These are phyloP conservation scores for Picochlorum costavermella DNA, from an alignment of 139 green algal species.

Conservation along the genomic window DNA sequence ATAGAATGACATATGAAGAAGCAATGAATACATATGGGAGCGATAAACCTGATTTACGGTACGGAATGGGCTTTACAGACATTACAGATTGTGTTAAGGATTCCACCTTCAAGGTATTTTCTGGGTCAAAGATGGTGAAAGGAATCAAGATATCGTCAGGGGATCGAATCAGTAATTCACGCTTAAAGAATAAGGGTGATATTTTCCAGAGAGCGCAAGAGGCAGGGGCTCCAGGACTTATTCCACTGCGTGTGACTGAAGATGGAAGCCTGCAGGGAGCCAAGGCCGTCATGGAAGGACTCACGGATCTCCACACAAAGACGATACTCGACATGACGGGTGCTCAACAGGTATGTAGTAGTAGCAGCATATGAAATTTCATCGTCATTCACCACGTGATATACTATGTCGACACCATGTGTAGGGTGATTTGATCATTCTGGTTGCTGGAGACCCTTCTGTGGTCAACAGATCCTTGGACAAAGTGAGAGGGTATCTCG, in stretches of 20 bases:
- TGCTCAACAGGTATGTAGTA: neutral
- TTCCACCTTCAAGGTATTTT: conserved; percentile 82
- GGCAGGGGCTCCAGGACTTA: conserved; percentile 45
- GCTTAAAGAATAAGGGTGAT: conserved; percentile 80
- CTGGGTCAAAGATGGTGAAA: conserved; percentile 69
- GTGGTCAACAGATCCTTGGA: conserved; percentile 72
- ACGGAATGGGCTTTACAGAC: conserved; percentile 66
- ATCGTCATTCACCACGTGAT: too few species aligned
- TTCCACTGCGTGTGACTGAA: conserved; percentile 59
- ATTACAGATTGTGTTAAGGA: conserved; percentile 51
- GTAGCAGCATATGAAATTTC: too few species aligned
- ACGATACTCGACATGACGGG: conserved; percentile 27
- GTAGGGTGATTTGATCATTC: conserved; percentile 75
- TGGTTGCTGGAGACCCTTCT: conserved; percentile 61
- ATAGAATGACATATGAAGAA: conserved; percentile 79
- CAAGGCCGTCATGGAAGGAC: conserved; percentile 72
- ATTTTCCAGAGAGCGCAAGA: conserved; percentile 34
- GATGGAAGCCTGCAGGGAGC: conserved; percentile 60
- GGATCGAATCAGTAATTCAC: conserved; percentile 64
- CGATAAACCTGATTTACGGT: conserved; percentile 86
- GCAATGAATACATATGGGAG: conserved; percentile 74
- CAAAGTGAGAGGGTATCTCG: conserved; percentile 78
- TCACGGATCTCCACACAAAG: conserved; percentile 36
- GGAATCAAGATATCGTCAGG: conserved; percentile 73
- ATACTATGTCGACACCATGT: too few species aligned